Percentiles rank a stretch among this genome's conserved stretches.
These are phyloP conservation scores for Globisporangium recalcitrans DNA, from an alignment of 352 stramenopile species.

Conservation along the genomic window DNA sequence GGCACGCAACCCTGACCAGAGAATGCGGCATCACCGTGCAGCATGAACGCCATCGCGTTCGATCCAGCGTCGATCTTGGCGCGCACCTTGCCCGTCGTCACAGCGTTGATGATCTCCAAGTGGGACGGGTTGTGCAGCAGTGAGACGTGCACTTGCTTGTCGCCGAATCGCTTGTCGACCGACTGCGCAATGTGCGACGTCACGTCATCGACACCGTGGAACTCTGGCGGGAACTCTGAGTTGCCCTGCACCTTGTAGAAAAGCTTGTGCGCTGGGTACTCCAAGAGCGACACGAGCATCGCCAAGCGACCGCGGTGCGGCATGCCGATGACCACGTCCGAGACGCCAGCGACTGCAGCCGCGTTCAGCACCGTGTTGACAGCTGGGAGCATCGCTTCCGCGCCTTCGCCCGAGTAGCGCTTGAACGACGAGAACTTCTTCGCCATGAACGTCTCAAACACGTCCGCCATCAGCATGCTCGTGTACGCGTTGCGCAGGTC, in stretches of 20 bases:
- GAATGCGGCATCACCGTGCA: slow-evolving; percentile 88
- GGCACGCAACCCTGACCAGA: slow-evolving; percentile 81
- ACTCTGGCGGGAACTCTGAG: slow-evolving; percentile 60
- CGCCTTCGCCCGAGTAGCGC: slow-evolving; percentile 82
- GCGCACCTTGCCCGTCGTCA: slow-evolving; percentile 79
- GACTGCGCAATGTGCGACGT: slow-evolving; percentile 82
- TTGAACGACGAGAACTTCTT: slow-evolving; percentile 87
- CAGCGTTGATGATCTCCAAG: slow-evolving; percentile 86
- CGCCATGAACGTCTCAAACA: slow-evolving; percentile 83
- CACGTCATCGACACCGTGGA: slow-evolving; percentile 76
- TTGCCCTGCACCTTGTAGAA: slow-evolving; percentile 79
- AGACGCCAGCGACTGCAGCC: slow-evolving; percentile 37
- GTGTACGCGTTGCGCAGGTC: slow-evolving; percentile 77
- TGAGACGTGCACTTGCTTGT: slow-evolving; percentile 65
- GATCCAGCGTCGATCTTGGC: slow-evolving; percentile 67
- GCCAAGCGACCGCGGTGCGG: slow-evolving; percentile 78
- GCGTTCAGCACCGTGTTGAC: slow-evolving; percentile 67
- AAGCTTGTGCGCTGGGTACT: slow-evolving; percentile 80
- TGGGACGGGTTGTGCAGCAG: slow-evolving; percentile 86
- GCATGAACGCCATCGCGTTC: slow-evolving; percentile 70
- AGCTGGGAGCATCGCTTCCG: slow-evolving; percentile 73
- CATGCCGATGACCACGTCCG: slow-evolving; percentile 85
- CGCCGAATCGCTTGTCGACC: slow-evolving; percentile 59
- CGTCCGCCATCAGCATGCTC: slow-evolving; percentile 71
- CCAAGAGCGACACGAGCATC: slow-evolving; percentile 63